Percentiles rank a stretch among this genome's conserved stretches.
Evolutionary conservation across 495 filamentous ascomycete genomes (phyloP).

Genomic region (Hyaloscypha bicolor): DNA sequence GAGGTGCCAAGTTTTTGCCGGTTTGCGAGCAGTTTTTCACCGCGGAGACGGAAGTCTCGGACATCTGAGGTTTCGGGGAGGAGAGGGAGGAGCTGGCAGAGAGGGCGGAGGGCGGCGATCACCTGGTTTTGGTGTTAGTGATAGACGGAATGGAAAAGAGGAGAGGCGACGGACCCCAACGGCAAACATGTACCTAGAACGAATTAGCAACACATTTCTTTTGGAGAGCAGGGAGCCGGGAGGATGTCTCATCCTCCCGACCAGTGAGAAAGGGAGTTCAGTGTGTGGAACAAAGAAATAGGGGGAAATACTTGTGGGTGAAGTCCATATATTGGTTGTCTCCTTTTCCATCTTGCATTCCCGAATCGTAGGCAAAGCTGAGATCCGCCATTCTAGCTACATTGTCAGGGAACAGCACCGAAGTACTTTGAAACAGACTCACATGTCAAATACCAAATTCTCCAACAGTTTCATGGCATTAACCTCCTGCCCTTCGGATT

Average conservation of each 20-base stretch:
- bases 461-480: conserved; percentile 15
- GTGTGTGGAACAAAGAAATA: too few relatives aligned
- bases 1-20: conserved; percentile 22
- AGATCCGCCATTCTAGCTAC: conserved; percentile 28
- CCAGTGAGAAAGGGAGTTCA: too few relatives aligned
- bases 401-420: too few relatives aligned
- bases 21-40: conserved; percentile 16
- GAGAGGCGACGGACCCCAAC: background rate
- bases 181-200: conserved; percentile 4
- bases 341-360: conserved; percentile 28
- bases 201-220: too few relatives aligned
- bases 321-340: conserved; percentile 23
- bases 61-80: conserved; percentile 21
- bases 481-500: conserved; percentile 14
- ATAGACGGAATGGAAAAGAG: too few relatives aligned
- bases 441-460: conserved; percentile 29
- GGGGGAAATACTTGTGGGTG: conserved; percentile 6
- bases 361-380: conserved; percentile 23
- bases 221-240: too few relatives aligned
- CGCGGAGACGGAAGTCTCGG: conserved; percentile 8
- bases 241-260: too few relatives aligned
- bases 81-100: conserved; percentile 24
- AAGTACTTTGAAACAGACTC: background rate
- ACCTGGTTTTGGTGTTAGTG: background rate
- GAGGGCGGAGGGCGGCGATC: conserved; percentile 9